Base-by-base conservation (phyloP, 371 early-diverging fungal species). In the Syncephalastrum racemosum region DNA sequence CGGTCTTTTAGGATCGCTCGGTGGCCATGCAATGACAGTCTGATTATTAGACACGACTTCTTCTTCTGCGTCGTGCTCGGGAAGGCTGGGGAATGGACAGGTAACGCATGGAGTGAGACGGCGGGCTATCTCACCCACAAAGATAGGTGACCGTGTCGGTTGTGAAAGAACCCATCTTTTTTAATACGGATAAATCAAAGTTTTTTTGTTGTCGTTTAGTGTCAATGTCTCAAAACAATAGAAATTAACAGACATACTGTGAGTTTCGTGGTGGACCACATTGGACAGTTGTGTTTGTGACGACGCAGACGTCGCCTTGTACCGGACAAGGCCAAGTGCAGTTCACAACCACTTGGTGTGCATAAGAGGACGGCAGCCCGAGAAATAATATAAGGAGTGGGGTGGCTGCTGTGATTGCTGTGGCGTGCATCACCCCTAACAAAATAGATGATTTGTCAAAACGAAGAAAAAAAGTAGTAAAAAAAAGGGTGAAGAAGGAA, bases 311-410 rank as follows among this genome's bases (percentile, higher is more conserved):
- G 19, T 62, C 39, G 16, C 47, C 41, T n/a, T 23, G 23, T 36
- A 49, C 53, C 13, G 62, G 36, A 43, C 66, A 66, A n/a, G 66
- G 66, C 66, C 66, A 66, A 2, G 66, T 62, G 49, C 66, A 66
- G 44, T 66, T 55, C 18, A 66, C 62, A 16, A 54, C 43, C 4
- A 54, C 60, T 15, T 60, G 40, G 22, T 25, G 13, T 13, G 60
- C 50, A 31, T 31, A 31, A 31, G 36, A 31, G 12, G 12, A 31
- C 2, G 36, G 36, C 36, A 31, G 36, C 36, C 36, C 36, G 36
- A 31, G 10, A 31, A 31, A 31, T 10, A 31, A 12, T 31, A 31
- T 2, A 10, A 31, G 36, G 36, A 31, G 36, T 10, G 36, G 36
- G 36, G 36, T 31, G 36, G 36, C 36, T 31, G 36, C 36, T 31